Base-by-base conservation (phyloP, 768 basidiomycete genomes). In the Podaxis pistillaris region DNA sequence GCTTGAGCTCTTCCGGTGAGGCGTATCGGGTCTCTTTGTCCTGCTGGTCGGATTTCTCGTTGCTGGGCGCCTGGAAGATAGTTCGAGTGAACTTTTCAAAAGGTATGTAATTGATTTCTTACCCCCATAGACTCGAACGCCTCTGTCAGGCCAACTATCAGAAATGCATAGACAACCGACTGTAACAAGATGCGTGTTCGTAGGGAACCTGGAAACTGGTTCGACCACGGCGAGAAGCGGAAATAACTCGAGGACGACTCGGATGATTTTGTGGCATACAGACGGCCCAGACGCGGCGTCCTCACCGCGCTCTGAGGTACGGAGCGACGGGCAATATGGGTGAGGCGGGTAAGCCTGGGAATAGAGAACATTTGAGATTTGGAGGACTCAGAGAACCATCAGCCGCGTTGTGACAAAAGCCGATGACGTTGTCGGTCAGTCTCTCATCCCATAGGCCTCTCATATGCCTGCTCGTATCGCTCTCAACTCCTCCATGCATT, bases 221-320 rank as follows among this genome's bases (percentile, higher is more conserved):
- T 69, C 1, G 79, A 79, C 79, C 78, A 82, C 0, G 81, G 80
- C 26, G 76, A 78, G 65, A 73, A 78, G 49, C 70, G 75, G 44
- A 66, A 52, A 9, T 63, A 54, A 28, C 22, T 22, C 19, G 38
- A 38, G 8, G 60, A 44, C 2, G 46, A 8, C 19, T 28, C 54
- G 15, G 50, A 46, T 17, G 61, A 41, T 38, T 59, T 36, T 8
- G 63, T 60, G 9, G 66, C 22, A 52, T 54, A 50, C 19, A 19
- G n/a, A 54, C 53, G 52, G 50, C 12, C 33, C 28, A 15, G 33
- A 50, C 37, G 19, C 6, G 41, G 47, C 24, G 9, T 19, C 40
- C 40, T 38, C 24, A 41, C 12, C 24, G 44, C 55, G 19, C 49
- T 37, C 28, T 40, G 61, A 50, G 47, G 50, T 22, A 19, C 26